Evolutionary conservation across 2,329 filamentous ascomycete species (phyloP).

Genomic region (Penicillium capsulatum): DNA sequence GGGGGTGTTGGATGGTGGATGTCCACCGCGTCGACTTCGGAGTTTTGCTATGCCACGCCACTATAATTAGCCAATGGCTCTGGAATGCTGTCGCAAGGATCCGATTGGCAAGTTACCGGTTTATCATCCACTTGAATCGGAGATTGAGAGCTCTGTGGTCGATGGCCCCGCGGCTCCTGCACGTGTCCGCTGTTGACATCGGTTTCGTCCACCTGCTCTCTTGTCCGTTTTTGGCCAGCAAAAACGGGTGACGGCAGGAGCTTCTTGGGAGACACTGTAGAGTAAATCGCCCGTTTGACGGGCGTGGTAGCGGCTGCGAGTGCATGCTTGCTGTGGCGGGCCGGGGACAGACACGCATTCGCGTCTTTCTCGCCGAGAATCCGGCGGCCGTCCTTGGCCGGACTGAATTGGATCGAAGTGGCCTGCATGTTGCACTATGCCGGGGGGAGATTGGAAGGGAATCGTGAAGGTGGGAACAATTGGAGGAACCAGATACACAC

Average conservation of each 20-base stretch:
- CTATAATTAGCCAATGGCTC: slow-evolving; percentile 8
- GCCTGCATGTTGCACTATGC: slow-evolving; percentile 21
- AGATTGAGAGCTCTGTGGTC: slow-evolving; percentile 15
- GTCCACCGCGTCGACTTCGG: slow-evolving; percentile 20
- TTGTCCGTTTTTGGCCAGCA: slow-evolving; percentile 40
- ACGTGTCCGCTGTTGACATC: slow-evolving; percentile 21
- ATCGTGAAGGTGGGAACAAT: slow-evolving; percentile 1
- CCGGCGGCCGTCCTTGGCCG: slow-evolving; percentile 36
- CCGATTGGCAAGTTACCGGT: slow-evolving; percentile 16
- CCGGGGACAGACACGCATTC: slow-evolving; percentile 40
- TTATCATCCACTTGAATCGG: slow-evolving; percentile 13
- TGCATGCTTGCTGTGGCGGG: slow-evolving; percentile 19
- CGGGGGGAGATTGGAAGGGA: slow-evolving; percentile 1
- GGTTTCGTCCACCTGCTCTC: slow-evolving; percentile 36
- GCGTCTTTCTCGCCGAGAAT: slow-evolving; percentile 41
- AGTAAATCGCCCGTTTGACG: slow-evolving; percentile 26
- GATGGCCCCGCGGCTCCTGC: slow-evolving; percentile 16
- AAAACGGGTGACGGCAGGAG: slow-evolving; percentile 32
- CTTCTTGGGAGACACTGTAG: slow-evolving; percentile 26
- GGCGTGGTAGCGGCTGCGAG: slow-evolving; percentile 23
- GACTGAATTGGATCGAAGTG: slow-evolving; percentile 26
- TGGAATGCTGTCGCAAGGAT: not conserved
- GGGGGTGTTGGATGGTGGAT: slow-evolving; percentile 17
- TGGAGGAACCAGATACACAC: slow-evolving; percentile 6
- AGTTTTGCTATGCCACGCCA: slow-evolving; percentile 8